These are phyloP conservation scores for Sclerotinia spermophila DNA, from an alignment of 2,329 filamentous ascomycete genomes.

Conservation along the genomic window DNA sequence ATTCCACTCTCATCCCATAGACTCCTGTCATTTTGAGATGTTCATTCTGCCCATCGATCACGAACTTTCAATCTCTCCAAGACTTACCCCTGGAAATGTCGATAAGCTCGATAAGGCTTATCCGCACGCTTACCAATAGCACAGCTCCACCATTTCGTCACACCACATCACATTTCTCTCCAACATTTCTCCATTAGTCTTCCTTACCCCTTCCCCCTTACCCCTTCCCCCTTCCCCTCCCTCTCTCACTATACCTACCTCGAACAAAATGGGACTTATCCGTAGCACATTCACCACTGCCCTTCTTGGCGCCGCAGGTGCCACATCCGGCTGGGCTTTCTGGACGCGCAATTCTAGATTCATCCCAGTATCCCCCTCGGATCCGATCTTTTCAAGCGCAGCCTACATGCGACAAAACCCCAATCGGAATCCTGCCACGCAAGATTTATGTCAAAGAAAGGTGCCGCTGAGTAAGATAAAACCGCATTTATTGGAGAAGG, in stretches of 20 bases:
- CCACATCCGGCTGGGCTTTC: slow-evolving; percentile 27
- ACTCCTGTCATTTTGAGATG: too few species aligned
- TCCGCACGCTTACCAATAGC: neutral
- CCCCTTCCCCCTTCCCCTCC: neutral
- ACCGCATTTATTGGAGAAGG: slow-evolving; percentile 61
- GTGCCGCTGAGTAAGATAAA: slow-evolving; percentile 61
- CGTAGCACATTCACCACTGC: slow-evolving; percentile 27
- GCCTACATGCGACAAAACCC: slow-evolving; percentile 59
- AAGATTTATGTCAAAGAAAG: slow-evolving; percentile 61
- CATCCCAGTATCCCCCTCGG: slow-evolving; percentile 54
- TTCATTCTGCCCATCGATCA: neutral
- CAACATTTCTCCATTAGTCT: neutral
- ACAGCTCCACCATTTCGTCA: slow-evolving; percentile 2
- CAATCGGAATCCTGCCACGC: slow-evolving; percentile 56
- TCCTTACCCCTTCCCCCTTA: neutral
- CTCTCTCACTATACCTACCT: neutral
- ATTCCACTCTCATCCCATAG: neutral
- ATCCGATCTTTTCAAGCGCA: slow-evolving; percentile 57
- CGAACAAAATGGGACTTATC: slow-evolving; percentile 25
- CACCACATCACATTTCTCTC: neutral
- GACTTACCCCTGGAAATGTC: neutral
- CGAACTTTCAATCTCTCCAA: neutral
- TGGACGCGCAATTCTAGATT: slow-evolving; percentile 36
- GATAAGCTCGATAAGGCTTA: slow-evolving; percentile 1
- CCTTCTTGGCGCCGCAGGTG: slow-evolving; percentile 25